A percentile compares a stretch with the other conserved stretches of the same genome.
These are phyloP conservation scores for Eucalyptus urophylla DNA, from an alignment of 345 rosid genomes.

Conservation along the genomic window DNA sequence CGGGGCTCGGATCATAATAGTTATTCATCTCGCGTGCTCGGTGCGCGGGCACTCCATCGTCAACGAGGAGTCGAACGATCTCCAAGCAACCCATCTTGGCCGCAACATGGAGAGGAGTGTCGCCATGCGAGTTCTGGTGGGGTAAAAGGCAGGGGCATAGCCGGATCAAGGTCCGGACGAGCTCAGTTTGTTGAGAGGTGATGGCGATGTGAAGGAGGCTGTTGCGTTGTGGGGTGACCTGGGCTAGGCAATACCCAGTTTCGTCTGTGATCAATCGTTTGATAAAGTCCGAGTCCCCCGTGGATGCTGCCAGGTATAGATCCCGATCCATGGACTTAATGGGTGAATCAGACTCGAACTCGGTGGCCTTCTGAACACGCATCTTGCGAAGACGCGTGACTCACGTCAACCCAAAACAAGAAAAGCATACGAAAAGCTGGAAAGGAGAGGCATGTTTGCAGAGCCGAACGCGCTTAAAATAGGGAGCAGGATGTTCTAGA, in stretches of 20 bases:
- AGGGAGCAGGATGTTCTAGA: not conserved
- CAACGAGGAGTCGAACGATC: not conserved
- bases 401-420: not conserved
- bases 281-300: not conserved
- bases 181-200: not conserved
- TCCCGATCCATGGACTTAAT: not conserved
- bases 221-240: slow-evolving; percentile 12
- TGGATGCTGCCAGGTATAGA: not conserved
- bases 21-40: not conserved
- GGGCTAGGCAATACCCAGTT: not conserved
- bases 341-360: not conserved
- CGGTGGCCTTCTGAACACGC: not conserved
- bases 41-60: not conserved
- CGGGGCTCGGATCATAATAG: not conserved
- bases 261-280: not conserved
- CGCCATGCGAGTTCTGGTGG: slow-evolving; percentile 12
- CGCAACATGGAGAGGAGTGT: slow-evolving; percentile 24
- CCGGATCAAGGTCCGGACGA: not conserved
- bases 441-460: not conserved
- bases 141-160: slow-evolving; percentile 7
- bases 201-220: slow-evolving; percentile 22
- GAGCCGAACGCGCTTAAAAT: not conserved
- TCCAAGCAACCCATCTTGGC: slow-evolving; percentile 12
- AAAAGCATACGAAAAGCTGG: not conserved
- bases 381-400: not conserved